These are phyloP conservation scores for Heliocybe sulcata DNA, from an alignment of 1,284 basidiomycete genomes.

Conservation along the genomic window DNA sequence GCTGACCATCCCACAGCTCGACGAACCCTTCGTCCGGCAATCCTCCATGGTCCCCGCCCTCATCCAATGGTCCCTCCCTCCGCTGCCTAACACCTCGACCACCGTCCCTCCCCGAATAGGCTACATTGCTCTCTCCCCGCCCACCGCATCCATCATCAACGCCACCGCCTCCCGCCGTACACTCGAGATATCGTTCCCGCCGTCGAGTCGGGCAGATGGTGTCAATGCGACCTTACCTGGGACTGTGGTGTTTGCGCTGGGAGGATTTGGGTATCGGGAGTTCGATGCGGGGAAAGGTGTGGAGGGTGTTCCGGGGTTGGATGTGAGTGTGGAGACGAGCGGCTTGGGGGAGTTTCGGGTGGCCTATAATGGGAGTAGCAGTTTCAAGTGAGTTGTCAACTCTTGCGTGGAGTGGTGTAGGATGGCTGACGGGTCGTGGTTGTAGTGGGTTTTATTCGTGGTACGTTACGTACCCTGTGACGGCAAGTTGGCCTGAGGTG, in stretches of 20 bases:
- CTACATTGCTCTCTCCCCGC: constrained; percentile 6
- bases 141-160: constrained; percentile 3
- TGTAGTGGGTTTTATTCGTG: constrained; percentile 3
- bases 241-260: constrained; percentile 1
- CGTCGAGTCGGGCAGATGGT: constrained; percentile 1
- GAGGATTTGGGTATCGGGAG: constrained; percentile 3
- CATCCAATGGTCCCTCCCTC: constrained; percentile 6
- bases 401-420: neutral
- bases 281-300: constrained; percentile 4
- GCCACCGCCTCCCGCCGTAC: neutral
- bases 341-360: neutral
- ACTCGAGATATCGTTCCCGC: constrained; percentile 4
- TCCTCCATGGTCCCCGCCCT: constrained; percentile 4
- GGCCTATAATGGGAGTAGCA: constrained; percentile 1
- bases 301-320: constrained; percentile 5
- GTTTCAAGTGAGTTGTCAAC: neutral
- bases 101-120: constrained; percentile 3
- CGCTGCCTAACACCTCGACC: neutral
- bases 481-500: constrained; percentile 1
- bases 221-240: neutral
- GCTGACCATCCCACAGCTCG: constrained; percentile 1
- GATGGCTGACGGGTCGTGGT: neutral
- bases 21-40: constrained; percentile 6
- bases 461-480: constrained; percentile 3
- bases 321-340: constrained; percentile 2